Conservation (phyloP, 768 basidiomycete species). For the Amanita polypyramis region DNA sequence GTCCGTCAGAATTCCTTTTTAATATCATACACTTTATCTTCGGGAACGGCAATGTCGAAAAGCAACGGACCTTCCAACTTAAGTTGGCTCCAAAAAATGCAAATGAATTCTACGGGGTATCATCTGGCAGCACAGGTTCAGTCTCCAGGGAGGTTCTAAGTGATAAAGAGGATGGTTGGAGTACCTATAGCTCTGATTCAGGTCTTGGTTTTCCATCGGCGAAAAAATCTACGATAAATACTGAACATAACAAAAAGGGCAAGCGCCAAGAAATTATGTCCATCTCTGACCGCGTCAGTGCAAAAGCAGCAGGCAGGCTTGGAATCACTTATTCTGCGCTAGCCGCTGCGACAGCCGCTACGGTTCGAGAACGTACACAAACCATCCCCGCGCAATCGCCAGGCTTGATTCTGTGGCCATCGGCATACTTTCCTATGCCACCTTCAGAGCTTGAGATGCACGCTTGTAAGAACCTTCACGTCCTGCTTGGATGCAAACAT, state of each 20-base stretch:
- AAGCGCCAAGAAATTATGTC: neutral
- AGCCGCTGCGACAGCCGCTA: conserved; percentile 14
- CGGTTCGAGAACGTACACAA: conserved; percentile 4
- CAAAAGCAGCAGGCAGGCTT: conserved; percentile 30
- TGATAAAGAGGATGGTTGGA: neutral
- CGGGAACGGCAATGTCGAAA: conserved; percentile 32
- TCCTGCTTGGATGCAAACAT: conserved; percentile 48
- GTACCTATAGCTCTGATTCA: conserved; percentile 7
- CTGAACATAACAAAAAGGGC: neutral
- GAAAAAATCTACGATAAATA: neutral
- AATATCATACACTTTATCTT: conserved; percentile 38
- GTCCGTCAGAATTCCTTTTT: conserved; percentile 39
- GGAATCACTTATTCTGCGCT: conserved; percentile 26
- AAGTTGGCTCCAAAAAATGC: conserved; percentile 43
- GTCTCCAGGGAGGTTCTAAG: neutral
- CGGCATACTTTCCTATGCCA: conserved; percentile 46
- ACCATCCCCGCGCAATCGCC: conserved; percentile 38
- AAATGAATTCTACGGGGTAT: conserved; percentile 13
- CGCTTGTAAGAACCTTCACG: conserved; percentile 59
- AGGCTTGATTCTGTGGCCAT: conserved; percentile 51
- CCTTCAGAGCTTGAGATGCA: conserved; percentile 65
- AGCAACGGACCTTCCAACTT: conserved; percentile 39
- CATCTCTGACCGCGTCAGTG: conserved; percentile 16
- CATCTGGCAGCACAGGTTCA: too few species aligned
- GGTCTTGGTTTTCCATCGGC: neutral